Conservation (phyloP, 257 asterid genomes). For the Lavandula angustifolia region DNA sequence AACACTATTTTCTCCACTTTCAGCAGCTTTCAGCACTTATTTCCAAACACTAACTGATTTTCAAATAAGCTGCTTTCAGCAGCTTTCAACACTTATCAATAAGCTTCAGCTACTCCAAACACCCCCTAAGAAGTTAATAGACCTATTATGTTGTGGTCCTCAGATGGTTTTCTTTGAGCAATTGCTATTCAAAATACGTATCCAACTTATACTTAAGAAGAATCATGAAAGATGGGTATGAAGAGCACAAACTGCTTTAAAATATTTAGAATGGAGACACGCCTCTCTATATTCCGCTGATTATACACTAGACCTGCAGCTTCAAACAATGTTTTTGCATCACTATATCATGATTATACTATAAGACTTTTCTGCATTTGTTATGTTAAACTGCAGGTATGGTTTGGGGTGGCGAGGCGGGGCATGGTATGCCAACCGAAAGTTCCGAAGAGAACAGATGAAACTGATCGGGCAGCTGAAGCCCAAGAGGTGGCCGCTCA, state of each 20-base stretch:
- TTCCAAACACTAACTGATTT: too few relatives aligned
- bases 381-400: conserved; percentile 48
- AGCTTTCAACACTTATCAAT: too few relatives aligned
- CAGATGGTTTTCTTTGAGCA: not conserved
- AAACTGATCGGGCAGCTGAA: conserved; percentile 62
- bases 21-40: too few relatives aligned
- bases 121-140: too few relatives aligned
- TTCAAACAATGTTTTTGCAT: not conserved
- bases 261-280: not conserved
- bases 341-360: not conserved
- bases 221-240: too few relatives aligned
- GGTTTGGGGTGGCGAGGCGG: conserved; percentile 94
- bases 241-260: not conserved
- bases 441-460: conserved; percentile 70
- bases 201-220: too few relatives aligned
- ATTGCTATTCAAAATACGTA: not conserved
- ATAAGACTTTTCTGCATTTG: not conserved
- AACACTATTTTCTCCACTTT: too few relatives aligned
- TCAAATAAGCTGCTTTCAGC: too few relatives aligned
- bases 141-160: not conserved
- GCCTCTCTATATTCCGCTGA: not conserved
- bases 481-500: conserved; percentile 68
- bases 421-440: conserved; percentile 62
- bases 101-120: too few relatives aligned
- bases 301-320: not conserved